phyloP scores from a whole-genome alignment of 768 basidiomycete genomes.

The Amyloporia xantha region DNA sequence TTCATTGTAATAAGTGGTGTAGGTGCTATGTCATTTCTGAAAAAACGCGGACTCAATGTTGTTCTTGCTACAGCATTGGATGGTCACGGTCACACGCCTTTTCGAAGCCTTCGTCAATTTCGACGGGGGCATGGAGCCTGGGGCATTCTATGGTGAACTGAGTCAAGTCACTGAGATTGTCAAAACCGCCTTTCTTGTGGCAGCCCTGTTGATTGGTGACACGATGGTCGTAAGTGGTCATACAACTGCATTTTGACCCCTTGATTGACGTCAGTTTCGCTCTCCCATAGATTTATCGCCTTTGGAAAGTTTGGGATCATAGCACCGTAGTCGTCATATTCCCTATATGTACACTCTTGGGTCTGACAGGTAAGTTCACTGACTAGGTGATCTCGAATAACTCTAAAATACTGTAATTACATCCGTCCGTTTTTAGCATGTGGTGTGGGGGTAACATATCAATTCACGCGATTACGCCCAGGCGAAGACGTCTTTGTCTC shows the following conservation, averaged over 20 bases:
- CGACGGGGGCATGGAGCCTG: neutral
- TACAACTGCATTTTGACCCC: neutral
- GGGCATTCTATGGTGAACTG: neutral
- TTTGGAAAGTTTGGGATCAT: neutral
- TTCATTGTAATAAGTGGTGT: no score
- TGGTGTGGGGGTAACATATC: neutral
- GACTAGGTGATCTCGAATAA: neutral
- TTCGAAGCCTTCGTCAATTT: neutral
- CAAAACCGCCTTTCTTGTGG: neutral
- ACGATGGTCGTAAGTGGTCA: neutral
- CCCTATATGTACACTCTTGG: neutral
- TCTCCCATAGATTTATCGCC: neutral
- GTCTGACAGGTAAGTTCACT: neutral
- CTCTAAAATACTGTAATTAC: neutral
- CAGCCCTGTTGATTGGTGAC: neutral
- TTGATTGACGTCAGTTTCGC: neutral
- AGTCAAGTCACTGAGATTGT: neutral
- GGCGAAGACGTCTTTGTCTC: neutral
- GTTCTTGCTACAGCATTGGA: constrained; percentile 1
- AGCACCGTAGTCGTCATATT: neutral
- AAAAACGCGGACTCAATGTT: no score
- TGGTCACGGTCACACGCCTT: neutral
- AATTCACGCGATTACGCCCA: neutral
- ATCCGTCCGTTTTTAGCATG: neutral
- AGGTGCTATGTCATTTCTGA: no score